Percentiles rank a stretch among this genome's conserved stretches.
Evolutionary conservation across 768 basidiomycete species (phyloP).

Genomic region (Leccinum disarticulatum): DNA sequence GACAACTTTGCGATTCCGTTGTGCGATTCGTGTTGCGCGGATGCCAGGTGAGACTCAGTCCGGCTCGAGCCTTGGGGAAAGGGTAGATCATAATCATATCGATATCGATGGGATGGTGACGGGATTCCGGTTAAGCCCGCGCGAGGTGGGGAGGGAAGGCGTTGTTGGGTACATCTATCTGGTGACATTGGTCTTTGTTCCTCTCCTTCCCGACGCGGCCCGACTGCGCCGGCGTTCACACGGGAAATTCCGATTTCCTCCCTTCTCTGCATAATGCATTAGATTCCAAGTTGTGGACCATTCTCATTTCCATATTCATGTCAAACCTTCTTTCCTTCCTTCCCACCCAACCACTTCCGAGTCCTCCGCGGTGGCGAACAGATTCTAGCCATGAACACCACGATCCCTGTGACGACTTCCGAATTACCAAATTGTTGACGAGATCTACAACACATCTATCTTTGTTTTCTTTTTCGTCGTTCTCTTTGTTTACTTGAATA

Average conservation of each 20-base stretch:
- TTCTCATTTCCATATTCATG: not conserved
- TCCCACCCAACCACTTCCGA: not conserved
- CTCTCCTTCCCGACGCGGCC: not conserved
- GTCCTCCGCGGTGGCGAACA: not conserved
- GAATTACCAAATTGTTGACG: not conserved
- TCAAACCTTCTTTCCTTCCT: not conserved
- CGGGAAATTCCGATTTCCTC: not conserved
- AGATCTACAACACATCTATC: not conserved
- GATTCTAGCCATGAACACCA: not conserved
- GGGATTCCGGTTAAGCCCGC: not conserved
- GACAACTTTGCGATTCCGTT: too few species aligned
- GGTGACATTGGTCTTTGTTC: not conserved
- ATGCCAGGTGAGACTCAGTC: too few species aligned
- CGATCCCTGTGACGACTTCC: not conserved
- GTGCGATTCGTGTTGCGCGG: too few species aligned
- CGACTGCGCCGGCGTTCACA: not conserved
- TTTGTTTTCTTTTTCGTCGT: not conserved
- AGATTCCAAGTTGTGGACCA: not conserved
- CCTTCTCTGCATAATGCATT: not conserved
- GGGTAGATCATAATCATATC: not conserved
- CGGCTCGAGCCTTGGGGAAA: not conserved
- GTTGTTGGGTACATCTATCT: not conserved
- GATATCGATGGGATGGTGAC: not conserved
- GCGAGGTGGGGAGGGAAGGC: not conserved
- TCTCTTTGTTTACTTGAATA: not conserved